These are phyloP conservation scores for Flaveria bidentis DNA, from an alignment of 129 eudicot species.

Conservation along the genomic window DNA sequence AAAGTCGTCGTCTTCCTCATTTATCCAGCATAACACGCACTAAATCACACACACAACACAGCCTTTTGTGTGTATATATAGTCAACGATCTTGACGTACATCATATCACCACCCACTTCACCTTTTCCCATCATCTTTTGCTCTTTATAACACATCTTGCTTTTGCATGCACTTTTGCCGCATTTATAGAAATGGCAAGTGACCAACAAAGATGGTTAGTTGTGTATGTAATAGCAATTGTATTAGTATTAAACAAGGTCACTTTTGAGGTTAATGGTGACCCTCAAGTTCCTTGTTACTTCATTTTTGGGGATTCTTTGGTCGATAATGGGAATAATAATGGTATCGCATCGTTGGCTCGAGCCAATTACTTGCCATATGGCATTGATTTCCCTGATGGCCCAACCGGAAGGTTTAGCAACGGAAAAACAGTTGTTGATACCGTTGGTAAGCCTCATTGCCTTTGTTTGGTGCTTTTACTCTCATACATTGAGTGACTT, in stretches of 20 bases:
- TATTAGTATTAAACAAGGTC: constrained; percentile 26
- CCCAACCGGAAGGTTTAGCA: constrained; percentile 72
- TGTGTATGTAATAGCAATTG: constrained; percentile 24
- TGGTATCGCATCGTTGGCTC: constrained; percentile 63
- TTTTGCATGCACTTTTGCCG: constrained; percentile 20
- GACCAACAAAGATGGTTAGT: constrained; percentile 31
- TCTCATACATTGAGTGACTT: background rate
- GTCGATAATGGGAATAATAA: constrained; percentile 89
- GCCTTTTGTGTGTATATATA: constrained; percentile 29
- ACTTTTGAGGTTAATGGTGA: constrained; percentile 39
- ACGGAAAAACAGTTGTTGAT: constrained; percentile 71
- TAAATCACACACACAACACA: constrained; percentile 2
- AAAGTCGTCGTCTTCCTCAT: background rate
- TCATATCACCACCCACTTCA: constrained; percentile 27
- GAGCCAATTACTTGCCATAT: constrained; percentile 81
- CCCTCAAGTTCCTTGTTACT: constrained; percentile 84
- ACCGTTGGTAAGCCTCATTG: constrained; percentile 49
- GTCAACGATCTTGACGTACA: constrained; percentile 19
- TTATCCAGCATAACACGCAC: constrained; percentile 11
- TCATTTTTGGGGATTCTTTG: constrained; percentile 82
- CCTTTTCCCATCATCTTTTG: constrained; percentile 21
- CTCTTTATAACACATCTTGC: constrained; percentile 25
- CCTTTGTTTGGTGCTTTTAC: background rate
- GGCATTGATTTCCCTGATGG: constrained; percentile 76
- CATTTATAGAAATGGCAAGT: constrained; percentile 33